A percentile compares a stretch with the other conserved stretches of the same genome.
phyloP scores from a whole-genome alignment of 1,284 basidiomycete species.

The Peniophora sp. region DNA sequence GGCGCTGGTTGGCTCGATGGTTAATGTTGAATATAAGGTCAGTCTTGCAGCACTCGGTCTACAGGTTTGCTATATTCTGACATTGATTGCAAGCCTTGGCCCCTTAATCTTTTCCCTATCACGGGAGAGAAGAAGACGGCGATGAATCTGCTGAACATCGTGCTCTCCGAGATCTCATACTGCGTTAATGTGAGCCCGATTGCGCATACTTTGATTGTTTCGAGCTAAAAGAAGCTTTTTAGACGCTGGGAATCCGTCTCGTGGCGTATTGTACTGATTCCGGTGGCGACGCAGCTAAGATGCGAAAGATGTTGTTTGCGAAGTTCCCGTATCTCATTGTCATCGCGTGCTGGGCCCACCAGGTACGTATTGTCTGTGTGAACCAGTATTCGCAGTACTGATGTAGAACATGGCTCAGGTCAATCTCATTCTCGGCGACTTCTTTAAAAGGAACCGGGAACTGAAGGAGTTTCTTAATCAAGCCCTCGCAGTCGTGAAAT shows the following conservation, averaged over 20 bases:
- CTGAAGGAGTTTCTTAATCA: constrained; percentile 10
- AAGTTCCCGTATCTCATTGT: constrained; percentile 1
- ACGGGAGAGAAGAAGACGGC: constrained; percentile 23
- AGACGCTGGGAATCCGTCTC: too few relatives aligned
- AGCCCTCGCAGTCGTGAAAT: constrained; percentile 23
- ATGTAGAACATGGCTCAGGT: too few relatives aligned
- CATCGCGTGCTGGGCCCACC: background rate
- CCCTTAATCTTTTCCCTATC: constrained; percentile 12
- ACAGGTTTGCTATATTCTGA: too few relatives aligned
- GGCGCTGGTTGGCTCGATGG: constrained; percentile 6
- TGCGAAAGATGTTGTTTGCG: constrained; percentile 22
- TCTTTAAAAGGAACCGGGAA: constrained; percentile 12
- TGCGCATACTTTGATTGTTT: too few relatives aligned
- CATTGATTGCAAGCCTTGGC: too few relatives aligned
- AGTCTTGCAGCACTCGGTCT: too few relatives aligned
- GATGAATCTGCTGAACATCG: constrained; percentile 19
- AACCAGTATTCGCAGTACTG: too few relatives aligned
- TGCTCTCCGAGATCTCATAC: constrained; percentile 19
- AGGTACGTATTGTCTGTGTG: too few relatives aligned
- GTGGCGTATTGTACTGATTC: constrained; percentile 23
- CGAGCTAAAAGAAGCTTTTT: too few relatives aligned
- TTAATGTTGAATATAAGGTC: constrained; percentile 9
- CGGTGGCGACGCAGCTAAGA: constrained; percentile 22
- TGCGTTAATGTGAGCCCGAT: too few relatives aligned
- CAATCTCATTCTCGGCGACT: constrained; percentile 24